These are phyloP conservation scores for Fusarium mundagurra DNA, from an alignment of 2,329 filamentous ascomycete genomes.

Conservation along the genomic window DNA sequence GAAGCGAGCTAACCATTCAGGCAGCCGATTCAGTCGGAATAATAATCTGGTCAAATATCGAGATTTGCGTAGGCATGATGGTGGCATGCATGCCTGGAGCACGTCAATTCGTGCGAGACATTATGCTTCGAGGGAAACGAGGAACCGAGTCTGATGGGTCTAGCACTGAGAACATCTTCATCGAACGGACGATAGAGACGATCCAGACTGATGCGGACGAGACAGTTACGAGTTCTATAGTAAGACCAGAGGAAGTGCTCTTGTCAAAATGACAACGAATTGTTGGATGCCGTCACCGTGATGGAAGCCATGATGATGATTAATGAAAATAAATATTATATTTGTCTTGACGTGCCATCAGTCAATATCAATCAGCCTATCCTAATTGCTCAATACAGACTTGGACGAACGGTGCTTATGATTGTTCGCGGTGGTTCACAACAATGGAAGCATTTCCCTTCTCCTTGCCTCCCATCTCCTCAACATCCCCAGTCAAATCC, in stretches of 20 bases:
- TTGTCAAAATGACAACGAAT: not conserved
- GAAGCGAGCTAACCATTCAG: fast-evolving
- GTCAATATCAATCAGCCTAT: fast-evolving
- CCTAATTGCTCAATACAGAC: not conserved
- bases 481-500: constrained; percentile 1
- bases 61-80: constrained; percentile 8
- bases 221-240: not conserved
- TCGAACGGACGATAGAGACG: not conserved
- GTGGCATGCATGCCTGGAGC: constrained; percentile 16
- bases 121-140: not conserved
- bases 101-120: not conserved
- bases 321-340: not conserved
- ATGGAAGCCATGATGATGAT: not conserved
- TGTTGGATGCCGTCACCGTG: not conserved
- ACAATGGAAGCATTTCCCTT: not conserved
- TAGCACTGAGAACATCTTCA: not conserved
- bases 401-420: not conserved
- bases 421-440: not conserved
- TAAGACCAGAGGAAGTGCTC: not conserved
- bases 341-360: fast-evolving
- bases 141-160: fast-evolving
- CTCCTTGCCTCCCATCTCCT: not conserved
- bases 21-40: not conserved
- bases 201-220: not conserved
- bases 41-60: not conserved